Percentiles rank a stretch among this genome's conserved stretches.
Evolutionary conservation across 129 eudicot species (phyloP).

Genomic region (Escallonia herrerae): DNA sequence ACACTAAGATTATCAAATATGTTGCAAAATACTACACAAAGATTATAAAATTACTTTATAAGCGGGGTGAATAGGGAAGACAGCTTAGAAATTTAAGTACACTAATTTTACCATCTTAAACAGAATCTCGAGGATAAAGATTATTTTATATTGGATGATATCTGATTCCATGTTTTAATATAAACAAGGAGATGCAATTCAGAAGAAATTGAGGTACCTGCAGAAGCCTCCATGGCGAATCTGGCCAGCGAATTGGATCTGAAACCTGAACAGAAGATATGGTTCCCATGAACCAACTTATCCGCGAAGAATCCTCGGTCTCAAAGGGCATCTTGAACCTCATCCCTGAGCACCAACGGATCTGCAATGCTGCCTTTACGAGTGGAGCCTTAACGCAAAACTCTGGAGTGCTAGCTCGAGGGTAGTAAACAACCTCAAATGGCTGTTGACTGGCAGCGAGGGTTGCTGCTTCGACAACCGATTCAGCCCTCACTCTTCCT

Average conservation of each 20-base stretch:
- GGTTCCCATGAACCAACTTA: conserved; percentile 99
- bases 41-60: too few species aligned
- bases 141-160: too few species aligned
- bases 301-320: conserved; percentile 90
- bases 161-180: too few species aligned
- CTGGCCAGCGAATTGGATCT: conserved; percentile 91
- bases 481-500: conserved; percentile 57
- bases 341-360: conserved; percentile 95
- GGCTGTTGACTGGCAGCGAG: conserved; percentile 58
- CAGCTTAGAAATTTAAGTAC: too few species aligned
- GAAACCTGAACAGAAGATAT: conserved; percentile 79
- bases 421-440: conserved; percentile 81
- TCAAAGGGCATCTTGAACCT: conserved; percentile 98
- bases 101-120: too few species aligned
- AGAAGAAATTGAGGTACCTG: conserved; percentile 42
- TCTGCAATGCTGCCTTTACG: conserved; percentile 78
- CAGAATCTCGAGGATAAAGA: too few species aligned
- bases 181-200: background rate
- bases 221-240: conserved; percentile 97
- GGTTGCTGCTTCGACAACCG: conserved; percentile 65
- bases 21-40: too few species aligned
- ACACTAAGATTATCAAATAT: too few species aligned
- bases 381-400: conserved; percentile 76
- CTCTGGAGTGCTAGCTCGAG: conserved; percentile 91
- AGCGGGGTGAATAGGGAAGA: too few species aligned